Percentiles rank a stretch among this genome's conserved stretches.
Conservation (phyloP, 1,284 basidiomycete species). For the Mycena sp. region DNA sequence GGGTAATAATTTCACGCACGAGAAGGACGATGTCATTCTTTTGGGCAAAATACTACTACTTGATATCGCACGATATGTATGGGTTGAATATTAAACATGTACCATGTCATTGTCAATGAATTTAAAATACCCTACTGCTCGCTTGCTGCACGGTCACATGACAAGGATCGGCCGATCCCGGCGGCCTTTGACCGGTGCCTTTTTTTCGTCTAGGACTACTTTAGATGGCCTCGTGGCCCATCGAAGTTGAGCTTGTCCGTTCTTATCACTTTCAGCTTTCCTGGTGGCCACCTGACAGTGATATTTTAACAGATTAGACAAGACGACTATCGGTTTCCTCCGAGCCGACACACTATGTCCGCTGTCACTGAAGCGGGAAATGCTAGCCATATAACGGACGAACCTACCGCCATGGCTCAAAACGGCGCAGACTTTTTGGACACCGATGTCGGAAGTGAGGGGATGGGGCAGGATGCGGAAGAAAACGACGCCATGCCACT, state of each 20-base stretch:
- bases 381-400: neutral
- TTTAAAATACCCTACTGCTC: neutral
- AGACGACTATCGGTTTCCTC: neutral
- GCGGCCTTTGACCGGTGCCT: neutral
- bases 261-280: slow-evolving; percentile 6
- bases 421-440: slow-evolving; percentile 1
- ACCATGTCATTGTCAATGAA: too few relatives aligned
- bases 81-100: too few relatives aligned
- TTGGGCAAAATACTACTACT: too few relatives aligned
- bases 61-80: too few relatives aligned
- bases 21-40: too few relatives aligned
- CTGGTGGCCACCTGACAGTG: slow-evolving; percentile 7
- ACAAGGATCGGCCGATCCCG: neutral
- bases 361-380: slow-evolving; percentile 12
- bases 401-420: slow-evolving; percentile 1
- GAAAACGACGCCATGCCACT: neutral
- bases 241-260: slow-evolving; percentile 2
- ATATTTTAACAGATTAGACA: slow-evolving; percentile 4
- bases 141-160: slow-evolving; percentile 16
- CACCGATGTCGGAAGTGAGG: neutral
- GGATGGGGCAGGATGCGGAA: neutral
- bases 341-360: slow-evolving; percentile 13
- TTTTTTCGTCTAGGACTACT: neutral
- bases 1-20: too few relatives aligned
- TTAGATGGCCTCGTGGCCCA: slow-evolving; percentile 8